Evolutionary conservation across 148 eudicot species (phyloP).

Genomic region (Salicornia ramosissima): DNA sequence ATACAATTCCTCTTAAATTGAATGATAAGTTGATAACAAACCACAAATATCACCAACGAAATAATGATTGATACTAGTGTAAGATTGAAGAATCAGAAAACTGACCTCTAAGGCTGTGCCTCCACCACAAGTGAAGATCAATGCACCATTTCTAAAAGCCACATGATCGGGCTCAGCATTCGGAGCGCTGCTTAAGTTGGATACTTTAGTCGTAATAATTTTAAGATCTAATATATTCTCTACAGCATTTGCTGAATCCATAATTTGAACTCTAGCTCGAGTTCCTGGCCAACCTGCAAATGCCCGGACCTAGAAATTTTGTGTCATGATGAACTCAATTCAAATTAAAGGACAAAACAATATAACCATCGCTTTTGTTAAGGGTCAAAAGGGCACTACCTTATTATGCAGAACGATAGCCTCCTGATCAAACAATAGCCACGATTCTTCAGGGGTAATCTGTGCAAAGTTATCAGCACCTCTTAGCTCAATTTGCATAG

Average conservation of each 20-base stretch:
- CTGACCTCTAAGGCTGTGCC: conserved; percentile 70
- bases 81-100: conserved; percentile 9
- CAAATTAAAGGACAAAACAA: conserved; percentile 13
- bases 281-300: conserved; percentile 99
- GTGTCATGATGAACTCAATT: conserved; percentile 33
- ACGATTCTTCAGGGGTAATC: conserved; percentile 81
- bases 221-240: conserved; percentile 55
- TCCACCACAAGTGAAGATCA: conserved; percentile 65
- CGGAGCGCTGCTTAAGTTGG: conserved; percentile 23
- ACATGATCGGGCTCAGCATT: conserved; percentile 41
- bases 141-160: conserved; percentile 55
- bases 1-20: no score
- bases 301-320: conserved; percentile 85
- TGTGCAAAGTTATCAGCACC: conserved; percentile 29
- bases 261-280: conserved; percentile 57
- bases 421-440: conserved; percentile 81
- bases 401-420: conserved; percentile 81
- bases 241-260: conserved; percentile 36
- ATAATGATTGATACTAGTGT: background rate
- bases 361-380: conserved; percentile 41
- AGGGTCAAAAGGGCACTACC: conserved; percentile 36
- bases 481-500: background rate
- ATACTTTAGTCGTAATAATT: conserved; percentile 67
- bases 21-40: no score
- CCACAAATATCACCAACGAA: background rate